Base-by-base conservation (phyloP, 2,329 filamentous ascomycete species). In the Stemphylium beticola region DNA sequence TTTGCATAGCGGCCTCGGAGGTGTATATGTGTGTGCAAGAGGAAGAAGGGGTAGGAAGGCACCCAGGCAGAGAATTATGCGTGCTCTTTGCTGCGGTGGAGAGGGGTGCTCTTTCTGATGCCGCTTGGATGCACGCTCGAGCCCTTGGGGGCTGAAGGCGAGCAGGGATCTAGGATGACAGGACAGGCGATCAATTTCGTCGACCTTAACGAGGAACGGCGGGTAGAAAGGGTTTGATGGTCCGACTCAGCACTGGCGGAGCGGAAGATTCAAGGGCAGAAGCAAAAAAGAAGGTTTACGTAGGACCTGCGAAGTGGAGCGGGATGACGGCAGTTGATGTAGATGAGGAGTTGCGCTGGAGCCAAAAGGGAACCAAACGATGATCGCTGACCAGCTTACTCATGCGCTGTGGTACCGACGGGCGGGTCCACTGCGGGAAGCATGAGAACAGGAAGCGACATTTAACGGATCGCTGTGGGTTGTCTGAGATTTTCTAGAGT, bases 181-280 rank as follows among this genome's bases (percentile, higher is more conserved):
- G 45, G 58, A 62, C 58, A 58, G 49, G 41, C 63, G 45, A 63
- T 61, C 54, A 62, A 64, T 62, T 57, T 57, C 52, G 53, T 45
- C 40, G 57, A 52, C 53, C 26, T 55, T 43, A 53, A 52, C 53
- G 43, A 32, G 50, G 49, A 53, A 51, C 53, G 62, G 64, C 59
- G 57, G 58, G 33, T 60, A 66, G 63, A 62, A 57, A 40, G 31
- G 15, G 43, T n/a, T 46, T 40, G 32, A 41, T 32, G 37, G 20
- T 45, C 36, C 32, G 43, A 42, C 33, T 49, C 42, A 45, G 54
- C 51, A 40, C 34, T 42, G 24, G 36, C 17, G 24, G 32, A 31
- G 36, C 36, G 18, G 24, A 37, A 42, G 40, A 43, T 44, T 22
- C 26, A 32, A 24, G 42, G 18, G 7, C 31, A 14, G 38, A 38